phyloP scores from a whole-genome alignment of 768 basidiomycete genomes.

The Mycena olivaceomarginata region DNA sequence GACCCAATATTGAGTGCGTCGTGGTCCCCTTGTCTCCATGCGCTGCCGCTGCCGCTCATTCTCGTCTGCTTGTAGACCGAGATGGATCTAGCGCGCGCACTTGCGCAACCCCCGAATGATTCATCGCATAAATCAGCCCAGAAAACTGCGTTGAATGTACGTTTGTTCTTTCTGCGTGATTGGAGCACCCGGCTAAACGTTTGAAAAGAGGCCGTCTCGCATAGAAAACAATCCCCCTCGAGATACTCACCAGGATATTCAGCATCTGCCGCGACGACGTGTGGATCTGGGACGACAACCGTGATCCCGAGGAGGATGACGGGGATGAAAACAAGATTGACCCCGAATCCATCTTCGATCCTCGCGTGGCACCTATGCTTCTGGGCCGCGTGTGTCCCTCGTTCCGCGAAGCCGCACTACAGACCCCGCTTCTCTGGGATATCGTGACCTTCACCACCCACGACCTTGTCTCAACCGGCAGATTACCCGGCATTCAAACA shows the following conservation, averaged over 20 bases:
- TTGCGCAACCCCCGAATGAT: constrained; percentile 4
- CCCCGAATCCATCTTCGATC: neutral
- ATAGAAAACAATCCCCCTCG: constrained; percentile 1
- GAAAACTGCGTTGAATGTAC: constrained; percentile 5
- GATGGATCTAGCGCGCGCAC: constrained; percentile 1
- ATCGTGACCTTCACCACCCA: neutral
- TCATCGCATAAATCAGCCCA: constrained; percentile 6
- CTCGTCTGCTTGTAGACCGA: constrained; percentile 2
- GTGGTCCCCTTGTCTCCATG: constrained; percentile 4
- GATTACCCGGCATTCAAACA: neutral
- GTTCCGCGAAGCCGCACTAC: neutral
- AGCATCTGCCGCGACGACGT: constrained; percentile 12
- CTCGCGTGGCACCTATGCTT: neutral
- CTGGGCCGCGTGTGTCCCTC: neutral
- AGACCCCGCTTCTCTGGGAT: constrained; percentile 11
- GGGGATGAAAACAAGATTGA: neutral
- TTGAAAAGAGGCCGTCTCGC: constrained; percentile 1
- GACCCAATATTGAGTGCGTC: neutral
- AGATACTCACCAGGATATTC: constrained; percentile 4
- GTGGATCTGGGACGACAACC: neutral
- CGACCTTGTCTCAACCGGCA: neutral
- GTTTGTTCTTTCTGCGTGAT: neutral
- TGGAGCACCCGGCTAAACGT: constrained; percentile 1
- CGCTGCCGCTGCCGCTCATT: neutral
- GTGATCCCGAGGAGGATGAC: constrained; percentile 1